Percentiles rank a stretch among this genome's conserved stretches.
Evolutionary conservation across 192 early-diverging fungal genomes (phyloP).

Genomic region (Kappamyces sp.): DNA sequence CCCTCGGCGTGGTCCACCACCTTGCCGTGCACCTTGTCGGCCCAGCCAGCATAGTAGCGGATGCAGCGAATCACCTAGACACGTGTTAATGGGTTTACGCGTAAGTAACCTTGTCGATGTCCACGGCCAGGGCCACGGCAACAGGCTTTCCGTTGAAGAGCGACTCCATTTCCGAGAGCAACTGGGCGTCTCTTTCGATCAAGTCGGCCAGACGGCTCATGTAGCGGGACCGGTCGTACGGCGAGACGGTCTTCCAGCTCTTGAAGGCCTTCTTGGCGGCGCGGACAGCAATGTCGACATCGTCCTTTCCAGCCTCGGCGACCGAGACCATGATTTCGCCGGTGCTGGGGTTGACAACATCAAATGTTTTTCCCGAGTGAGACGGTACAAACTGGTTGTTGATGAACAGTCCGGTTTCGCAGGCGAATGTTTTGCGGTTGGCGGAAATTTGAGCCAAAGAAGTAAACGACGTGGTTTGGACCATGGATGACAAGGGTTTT

Average conservation of each 20-base stretch:
- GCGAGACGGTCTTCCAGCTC: slow-evolving; percentile 24
- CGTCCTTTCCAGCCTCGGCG: slow-evolving; percentile 29
- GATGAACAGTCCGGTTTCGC: slow-evolving; percentile 52
- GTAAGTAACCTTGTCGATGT: neutral
- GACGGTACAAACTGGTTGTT: slow-evolving; percentile 42
- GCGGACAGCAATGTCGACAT: slow-evolving; percentile 38
- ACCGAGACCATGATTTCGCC: slow-evolving; percentile 29
- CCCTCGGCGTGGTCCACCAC: slow-evolving; percentile 8
- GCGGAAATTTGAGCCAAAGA: neutral
- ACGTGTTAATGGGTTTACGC: too few species aligned
- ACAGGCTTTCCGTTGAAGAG: slow-evolving; percentile 40
- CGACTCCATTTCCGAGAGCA: slow-evolving; percentile 38
- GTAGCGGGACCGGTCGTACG: slow-evolving; percentile 12
- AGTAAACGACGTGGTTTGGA: too few species aligned
- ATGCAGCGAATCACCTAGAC: neutral
- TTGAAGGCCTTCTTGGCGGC: slow-evolving; percentile 38
- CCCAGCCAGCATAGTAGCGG: slow-evolving; percentile 31
- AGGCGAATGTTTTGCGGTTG: slow-evolving; percentile 6
- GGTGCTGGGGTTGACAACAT: slow-evolving; percentile 35
- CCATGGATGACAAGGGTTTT: too few species aligned
- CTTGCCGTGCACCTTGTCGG: slow-evolving; percentile 34
- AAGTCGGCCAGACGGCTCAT: slow-evolving; percentile 36
- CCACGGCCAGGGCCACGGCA: neutral
- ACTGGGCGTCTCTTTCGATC: slow-evolving; percentile 26
- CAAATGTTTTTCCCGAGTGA: slow-evolving; percentile 35